Evolutionary conservation across 2,329 filamentous ascomycete genomes (phyloP), one percentile per base, ranked within the genome.

Genomic region (Gaeumannomyces sp.): DNA sequence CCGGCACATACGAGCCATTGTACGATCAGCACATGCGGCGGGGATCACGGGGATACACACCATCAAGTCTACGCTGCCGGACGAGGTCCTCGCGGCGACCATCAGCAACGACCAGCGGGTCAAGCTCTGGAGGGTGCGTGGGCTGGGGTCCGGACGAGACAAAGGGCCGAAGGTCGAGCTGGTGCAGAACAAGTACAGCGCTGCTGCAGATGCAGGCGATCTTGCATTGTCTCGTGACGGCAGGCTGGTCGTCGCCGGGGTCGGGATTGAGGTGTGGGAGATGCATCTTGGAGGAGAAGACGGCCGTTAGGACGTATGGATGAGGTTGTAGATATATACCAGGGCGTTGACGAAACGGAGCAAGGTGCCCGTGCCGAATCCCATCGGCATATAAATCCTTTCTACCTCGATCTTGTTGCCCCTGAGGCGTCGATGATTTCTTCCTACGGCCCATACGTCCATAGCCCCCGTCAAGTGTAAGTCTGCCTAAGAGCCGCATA

Each of bases 31-130:
- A 0, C 91, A 95, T 71, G 86, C 88, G 0, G 89, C 90, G 1
- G 89, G 90, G 2, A 79, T 93, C 59, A 93, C 89, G 25, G 85
- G 84, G 0, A 69, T 85, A 1, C 74, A 73, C 4, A 70, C 84
- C 25, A 64, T 80, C 16, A 69, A 53, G 29, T 45, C 62, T 11
- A n/a, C 29, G n/a, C 31, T 29, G n/a, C 22, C n/a, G 16, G 62
- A 31, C 11, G 27, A 25, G 29, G n/a, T 59, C 28, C 25, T 59
- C n/a, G 62, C 62, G 16, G 56, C 56, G 33, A 67, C 69, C 6
- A 67, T 69, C 38, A 84, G 86, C 71, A 89, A 87, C 67, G 86
- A 89, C 73, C 86, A 89, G 74, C 77, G 83, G 22, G 74, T 88
- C 61, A 86, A 84, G 76, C 70, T 78, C 6, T 88, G 85, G 85